Evolutionary conservation across 2,329 filamentous ascomycete species (phyloP), one percentile per base, ranked within the genome.

Genomic region (Fonsecaea monophora): DNA sequence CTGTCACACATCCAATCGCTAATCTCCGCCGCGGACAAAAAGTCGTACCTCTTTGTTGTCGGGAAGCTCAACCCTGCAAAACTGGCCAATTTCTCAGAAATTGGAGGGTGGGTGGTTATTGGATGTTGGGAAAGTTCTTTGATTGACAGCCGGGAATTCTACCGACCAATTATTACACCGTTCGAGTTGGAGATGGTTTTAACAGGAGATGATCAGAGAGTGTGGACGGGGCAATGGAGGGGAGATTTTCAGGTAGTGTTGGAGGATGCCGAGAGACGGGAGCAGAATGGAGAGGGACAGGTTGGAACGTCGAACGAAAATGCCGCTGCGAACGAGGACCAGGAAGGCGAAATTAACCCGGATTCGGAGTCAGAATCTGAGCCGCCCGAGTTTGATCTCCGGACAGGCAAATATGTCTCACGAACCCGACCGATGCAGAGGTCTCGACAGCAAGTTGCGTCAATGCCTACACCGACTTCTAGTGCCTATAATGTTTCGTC

Each of bases 61-160:
- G 95, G 95, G 66, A 98, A 98, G 78, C 84, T 99, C 32, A 99
- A 98, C 75, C 90, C 94, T 0, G 94, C 94, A 42, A 99, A 99
- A 78, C 85, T 99, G 25, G 95, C 95, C 57, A 99, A 99, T 78
- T 99, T 99, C 80, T 88, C 90, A 65, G 95, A 99, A 78, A 87
- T 99, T 4, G 94, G 93, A 53, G 94, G 93, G 15, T 99, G 95
- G 95, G 93, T 98, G 0, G 93, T 98, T 0, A 92, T 99, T 9
- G 94, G 95, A 2, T 99, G 95, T 79, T 99, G 95, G 95, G 95
- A 99, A 80, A 97, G 94, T 77, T 92, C 91, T 67, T 81, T 98
- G 59, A 87, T 99, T 4, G 94, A 97, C 73, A 92, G 93, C 70
- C 90, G 91, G 65, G 91, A 91, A 6, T 96, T 97, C 75, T 98